Conservation (phyloP, 148 eudicot species). For the Persicaria tinctoria region DNA sequence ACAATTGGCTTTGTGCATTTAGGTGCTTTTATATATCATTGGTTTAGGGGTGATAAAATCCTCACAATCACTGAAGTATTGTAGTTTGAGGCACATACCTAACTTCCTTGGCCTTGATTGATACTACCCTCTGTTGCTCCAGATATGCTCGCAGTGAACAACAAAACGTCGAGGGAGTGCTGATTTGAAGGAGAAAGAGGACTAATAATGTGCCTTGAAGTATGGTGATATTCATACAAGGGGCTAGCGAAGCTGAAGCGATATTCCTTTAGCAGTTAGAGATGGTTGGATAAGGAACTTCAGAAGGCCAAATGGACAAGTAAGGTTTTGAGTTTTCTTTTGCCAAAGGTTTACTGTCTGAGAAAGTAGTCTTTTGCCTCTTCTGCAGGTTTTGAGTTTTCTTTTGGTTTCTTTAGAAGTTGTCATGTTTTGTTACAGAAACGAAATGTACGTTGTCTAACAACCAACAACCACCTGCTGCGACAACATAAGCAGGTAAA, state of each 20-base stretch:
- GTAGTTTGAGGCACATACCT: constrained; percentile 3
- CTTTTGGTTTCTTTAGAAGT: not conserved
- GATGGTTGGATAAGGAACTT: not conserved
- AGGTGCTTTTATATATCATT: too few species aligned
- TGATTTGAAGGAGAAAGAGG: not conserved
- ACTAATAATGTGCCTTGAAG: not conserved
- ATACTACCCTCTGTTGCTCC: not conserved
- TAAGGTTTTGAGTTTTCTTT: not conserved
- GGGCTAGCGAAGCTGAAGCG: not conserved
- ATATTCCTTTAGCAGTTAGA: not conserved
- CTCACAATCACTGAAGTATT: not conserved
- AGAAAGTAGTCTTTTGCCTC: not conserved
- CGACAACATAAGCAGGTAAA: too few species aligned
- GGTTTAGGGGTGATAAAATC: not conserved
- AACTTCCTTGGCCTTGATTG: not conserved
- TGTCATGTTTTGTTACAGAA: too few species aligned
- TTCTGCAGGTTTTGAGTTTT: not conserved
- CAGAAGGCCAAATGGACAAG: not conserved
- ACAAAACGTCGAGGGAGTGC: not conserved
- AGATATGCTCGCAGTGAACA: not conserved
- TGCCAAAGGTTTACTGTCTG: not conserved
- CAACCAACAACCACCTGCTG: too few species aligned
- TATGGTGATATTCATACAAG: not conserved
- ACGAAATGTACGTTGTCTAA: too few species aligned
- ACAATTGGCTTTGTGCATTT: too few species aligned